Evolutionary conservation across 257 asterid genomes (phyloP), one percentile per base, ranked within the genome.

Genomic region (Datura wrightii): DNA sequence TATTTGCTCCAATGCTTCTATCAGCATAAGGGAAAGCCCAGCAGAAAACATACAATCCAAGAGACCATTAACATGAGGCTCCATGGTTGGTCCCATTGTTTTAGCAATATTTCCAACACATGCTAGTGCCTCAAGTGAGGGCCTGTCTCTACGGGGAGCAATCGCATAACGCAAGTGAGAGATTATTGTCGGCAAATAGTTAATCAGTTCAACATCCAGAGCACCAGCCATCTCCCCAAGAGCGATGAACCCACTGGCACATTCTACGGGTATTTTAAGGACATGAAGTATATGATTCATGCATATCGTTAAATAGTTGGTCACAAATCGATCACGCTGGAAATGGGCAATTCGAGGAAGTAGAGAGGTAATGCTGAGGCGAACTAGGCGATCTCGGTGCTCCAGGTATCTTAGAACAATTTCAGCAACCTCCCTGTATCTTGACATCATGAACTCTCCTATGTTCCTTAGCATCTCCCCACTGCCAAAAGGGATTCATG

Each of bases 221-320:
- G 99, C 99, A 87, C 98, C 99, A 86, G 99, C 98, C 99, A 97
- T 97, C 92, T 97, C 99, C 87, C 99, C 99, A 34, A 97, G 97
- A 83, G 99, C 99, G 86, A 94, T 94, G 93, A 97, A 97, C 86
- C 98, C 99, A 86, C 98, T 94, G 67, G 96, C 95, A 87, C 97
- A 94, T 87, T 97, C 99, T 18, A 98, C 98, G n/a, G 98, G 98
- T 87, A 95, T 90, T 90, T 94, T 95, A 76, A 97, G 98, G 85
- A 95, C 99, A 83, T 95, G 98, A 88, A 97, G 94, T 89, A 97
- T 97, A 86, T 97, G 98, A 90, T 95, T 95, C 99, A 97, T 97
- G 94, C 99, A 97, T 83, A 97, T 93, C 90, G 97, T 91, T 86
- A 97, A 88, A 90, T 97, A 97, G 89, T 97, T 97, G 55, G 98